Conservation (phyloP, 108 stramenopile genomes). For the Discostella pseudostelligera region DNA sequence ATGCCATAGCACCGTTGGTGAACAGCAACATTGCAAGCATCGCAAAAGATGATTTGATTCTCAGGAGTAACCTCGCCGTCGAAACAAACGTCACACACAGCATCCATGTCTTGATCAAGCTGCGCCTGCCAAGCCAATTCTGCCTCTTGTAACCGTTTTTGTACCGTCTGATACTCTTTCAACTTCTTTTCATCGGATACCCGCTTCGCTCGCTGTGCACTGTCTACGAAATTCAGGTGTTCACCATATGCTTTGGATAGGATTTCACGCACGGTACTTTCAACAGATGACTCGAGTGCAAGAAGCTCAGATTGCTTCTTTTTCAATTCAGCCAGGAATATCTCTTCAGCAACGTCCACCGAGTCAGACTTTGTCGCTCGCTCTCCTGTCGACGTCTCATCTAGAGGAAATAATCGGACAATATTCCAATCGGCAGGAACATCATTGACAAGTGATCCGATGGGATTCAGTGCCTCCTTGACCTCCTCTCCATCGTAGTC, state of each 20-base stretch:
- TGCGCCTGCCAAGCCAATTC: slow-evolving; percentile 68
- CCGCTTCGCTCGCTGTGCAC: slow-evolving; percentile 26
- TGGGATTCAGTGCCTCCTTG: slow-evolving; percentile 9
- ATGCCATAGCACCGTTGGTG: slow-evolving; percentile 90
- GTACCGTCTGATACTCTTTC: slow-evolving; percentile 40
- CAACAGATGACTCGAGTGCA: slow-evolving; percentile 52
- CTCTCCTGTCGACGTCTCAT: not conserved
- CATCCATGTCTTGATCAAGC: slow-evolving; percentile 87
- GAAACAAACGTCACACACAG: slow-evolving; percentile 81
- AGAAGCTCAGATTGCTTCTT: slow-evolving; percentile 51
- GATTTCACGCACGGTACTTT: slow-evolving; percentile 49
- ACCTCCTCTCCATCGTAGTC: slow-evolving; percentile 8
- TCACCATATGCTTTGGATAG: slow-evolving; percentile 52
- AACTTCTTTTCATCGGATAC: slow-evolving; percentile 37
- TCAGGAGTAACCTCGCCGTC: slow-evolving; percentile 88
- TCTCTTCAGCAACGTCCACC: slow-evolving; percentile 26
- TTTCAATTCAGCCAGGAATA: slow-evolving; percentile 48
- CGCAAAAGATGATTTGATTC: slow-evolving; percentile 91
- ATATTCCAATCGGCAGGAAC: slow-evolving; percentile 32
- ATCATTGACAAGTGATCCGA: slow-evolving; percentile 19
- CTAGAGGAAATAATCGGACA: slow-evolving; percentile 19
- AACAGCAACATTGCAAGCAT: slow-evolving; percentile 85
- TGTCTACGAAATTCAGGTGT: slow-evolving; percentile 47
- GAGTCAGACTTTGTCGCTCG: not conserved
- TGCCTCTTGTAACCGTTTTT: slow-evolving; percentile 54